A percentile compares a stretch with the other conserved stretches of the same genome.
These are phyloP conservation scores for Termitomyces sp. DNA, from an alignment of 768 basidiomycete genomes.

Conservation along the genomic window DNA sequence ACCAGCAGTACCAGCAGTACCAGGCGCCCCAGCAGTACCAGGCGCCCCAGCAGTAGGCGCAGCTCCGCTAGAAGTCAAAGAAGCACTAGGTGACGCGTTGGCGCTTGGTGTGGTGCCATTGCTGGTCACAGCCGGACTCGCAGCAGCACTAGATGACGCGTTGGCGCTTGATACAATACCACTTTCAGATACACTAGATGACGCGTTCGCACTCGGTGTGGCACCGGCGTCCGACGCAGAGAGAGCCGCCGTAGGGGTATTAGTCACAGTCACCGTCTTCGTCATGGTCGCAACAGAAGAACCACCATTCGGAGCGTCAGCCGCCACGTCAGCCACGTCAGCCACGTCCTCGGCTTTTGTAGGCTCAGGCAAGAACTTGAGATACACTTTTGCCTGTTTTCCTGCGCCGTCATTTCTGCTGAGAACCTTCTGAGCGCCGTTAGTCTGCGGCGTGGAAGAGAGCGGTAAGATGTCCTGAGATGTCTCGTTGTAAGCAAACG, in stretches of 20 bases:
- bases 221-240: constrained; percentile 9
- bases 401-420: constrained; percentile 11
- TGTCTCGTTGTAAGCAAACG: constrained; percentile 48
- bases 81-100: not conserved
- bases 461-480: constrained; percentile 51
- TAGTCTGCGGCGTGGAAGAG: constrained; percentile 23
- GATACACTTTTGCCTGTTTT: constrained; percentile 31
- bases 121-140: not conserved
- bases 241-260: constrained; percentile 13
- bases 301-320: constrained; percentile 8
- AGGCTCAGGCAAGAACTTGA: constrained; percentile 43
- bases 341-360: constrained; percentile 16
- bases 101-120: not conserved
- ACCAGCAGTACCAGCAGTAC: not conserved
- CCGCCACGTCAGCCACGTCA: not conserved
- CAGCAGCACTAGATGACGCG: not conserved
- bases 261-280: constrained; percentile 21
- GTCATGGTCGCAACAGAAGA: constrained; percentile 20
- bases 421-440: constrained; percentile 11
- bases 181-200: constrained; percentile 3
- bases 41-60: constrained; percentile 8
- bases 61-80: constrained; percentile 7
- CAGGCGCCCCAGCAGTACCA: not conserved
- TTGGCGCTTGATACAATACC: not conserved
- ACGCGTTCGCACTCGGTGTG: not conserved